Percentiles rank a stretch among this genome's conserved stretches.
These are phyloP conservation scores for Aegilops bicornis DNA, from an alignment of 176 grass and related monocot species.

Conservation along the genomic window DNA sequence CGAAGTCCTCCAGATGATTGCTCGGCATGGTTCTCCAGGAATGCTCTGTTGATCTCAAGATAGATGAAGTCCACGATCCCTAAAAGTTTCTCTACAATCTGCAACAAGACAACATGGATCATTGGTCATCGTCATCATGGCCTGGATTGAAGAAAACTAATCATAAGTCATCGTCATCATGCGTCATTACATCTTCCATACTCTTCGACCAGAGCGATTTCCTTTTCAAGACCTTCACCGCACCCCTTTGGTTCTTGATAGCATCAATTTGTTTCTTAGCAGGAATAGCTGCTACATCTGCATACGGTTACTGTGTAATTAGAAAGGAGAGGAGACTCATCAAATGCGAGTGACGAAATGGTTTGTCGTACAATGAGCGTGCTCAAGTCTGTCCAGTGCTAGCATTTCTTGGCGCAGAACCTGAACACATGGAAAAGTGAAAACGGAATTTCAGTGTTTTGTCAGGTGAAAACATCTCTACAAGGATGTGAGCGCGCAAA, in stretches of 20 bases:
- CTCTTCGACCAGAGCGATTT: constrained; percentile 60
- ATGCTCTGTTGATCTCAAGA: constrained; percentile 39
- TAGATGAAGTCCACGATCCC: constrained; percentile 34
- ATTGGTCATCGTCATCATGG: neutral
- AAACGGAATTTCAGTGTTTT: neutral
- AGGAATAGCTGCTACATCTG: neutral
- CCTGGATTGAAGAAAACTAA: neutral
- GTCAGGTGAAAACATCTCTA: neutral
- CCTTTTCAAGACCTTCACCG: constrained; percentile 45
- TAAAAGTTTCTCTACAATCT: constrained; percentile 53
- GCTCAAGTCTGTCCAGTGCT: constrained; percentile 48
- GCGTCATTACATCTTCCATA: constrained; percentile 47
- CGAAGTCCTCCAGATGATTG: neutral
- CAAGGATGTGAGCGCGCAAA: neutral
- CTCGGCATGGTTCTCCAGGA: constrained; percentile 28
- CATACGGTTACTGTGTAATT: neutral
- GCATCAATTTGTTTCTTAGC: neutral
- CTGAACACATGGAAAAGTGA: constrained; percentile 24
- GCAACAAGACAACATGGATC: constrained; percentile 18
- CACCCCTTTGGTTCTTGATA: constrained; percentile 34
- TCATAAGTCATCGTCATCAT: neutral
- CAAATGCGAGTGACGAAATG: neutral
- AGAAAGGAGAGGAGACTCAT: neutral
- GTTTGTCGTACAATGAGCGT: constrained; percentile 26
- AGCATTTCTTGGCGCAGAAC: constrained; percentile 47